Evolutionary conservation across 1,284 basidiomycete genomes (phyloP), one percentile per base, ranked within the genome.

Genomic region (Ustilago shanxiensis): DNA sequence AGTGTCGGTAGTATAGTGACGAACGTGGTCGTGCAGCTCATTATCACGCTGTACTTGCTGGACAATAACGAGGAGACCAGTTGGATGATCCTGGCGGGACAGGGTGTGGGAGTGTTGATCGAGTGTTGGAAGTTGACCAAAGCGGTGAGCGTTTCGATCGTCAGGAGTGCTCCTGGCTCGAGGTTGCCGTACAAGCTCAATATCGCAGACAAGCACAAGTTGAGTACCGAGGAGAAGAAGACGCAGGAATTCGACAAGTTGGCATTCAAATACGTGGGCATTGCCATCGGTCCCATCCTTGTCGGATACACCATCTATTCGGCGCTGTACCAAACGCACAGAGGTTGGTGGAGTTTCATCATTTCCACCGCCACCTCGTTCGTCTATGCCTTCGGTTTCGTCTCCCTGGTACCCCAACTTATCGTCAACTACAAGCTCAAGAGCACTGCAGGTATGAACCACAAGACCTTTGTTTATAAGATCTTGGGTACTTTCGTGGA

Each of bases 391-490:
- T 98, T 98, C 86, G 96, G 96, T 74, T 98, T 98, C 87, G 95
- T 95, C 80, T 88, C 92, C 90, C 52, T 83, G 26, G 69, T 83
- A 0, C 81, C 81, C 1, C 80, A 81, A 59, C 59, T 80, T 11
- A 81, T 81, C 49, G 75, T 81, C 88, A 96, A 98, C 88, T 97
- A 96, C 89, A 96, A 97, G 64, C 71, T 86, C 74, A 87, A 93
- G 91, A 93, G 91, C 83, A 93, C 95, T 41, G 92, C 94, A 41
- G 94, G 95, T 84, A 94, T 95, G 92, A 93, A 93, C 11, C 94
- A 95, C 91, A 97, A 95, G 87, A 93, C 95, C 3, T 95, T 98
- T 92, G 91, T 95, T 74, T 98, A 94, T 89, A 97, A 97, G 88
- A 92, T 93, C 2, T 88, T 95, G 56, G 92, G 92, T 31, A 94